Conservation (phyloP, 331 rosid species). For the Pyracantha coccinea region DNA sequence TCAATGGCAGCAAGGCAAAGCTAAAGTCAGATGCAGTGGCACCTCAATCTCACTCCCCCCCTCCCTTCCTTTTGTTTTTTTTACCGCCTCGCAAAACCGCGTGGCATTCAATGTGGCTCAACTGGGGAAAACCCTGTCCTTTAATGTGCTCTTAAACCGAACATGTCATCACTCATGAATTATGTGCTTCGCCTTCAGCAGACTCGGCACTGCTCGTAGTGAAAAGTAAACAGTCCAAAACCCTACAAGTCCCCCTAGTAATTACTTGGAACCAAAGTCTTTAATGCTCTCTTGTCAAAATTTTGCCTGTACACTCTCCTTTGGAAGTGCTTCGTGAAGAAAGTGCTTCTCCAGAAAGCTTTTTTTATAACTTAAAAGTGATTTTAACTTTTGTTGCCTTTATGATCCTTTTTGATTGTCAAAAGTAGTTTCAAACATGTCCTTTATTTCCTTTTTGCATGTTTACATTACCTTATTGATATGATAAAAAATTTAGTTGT, state of each 20-base stretch:
- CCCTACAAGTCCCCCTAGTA: neutral
- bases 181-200: neutral
- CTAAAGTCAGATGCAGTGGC: conserved; percentile 46
- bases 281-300: no score
- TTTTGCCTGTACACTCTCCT: no score
- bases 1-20: conserved; percentile 17
- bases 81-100: conserved; percentile 85
- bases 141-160: neutral
- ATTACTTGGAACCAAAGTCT: neutral
- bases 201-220: neutral
- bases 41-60: neutral
- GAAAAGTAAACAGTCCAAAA: neutral
- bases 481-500: no score
- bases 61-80: no score
- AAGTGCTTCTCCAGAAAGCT: no score
- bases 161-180: neutral
- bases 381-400: no score
- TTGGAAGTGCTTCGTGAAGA: no score
- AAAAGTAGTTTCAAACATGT: no score
- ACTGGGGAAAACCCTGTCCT: conserved; percentile 12
- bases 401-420: no score
- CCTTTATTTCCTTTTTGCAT: no score
- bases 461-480: no score
- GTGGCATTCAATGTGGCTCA: conserved; percentile 69
- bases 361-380: no score